Evolutionary conservation across 345 rosid genomes (phyloP).

Genomic region (Hypericum perforatum): DNA sequence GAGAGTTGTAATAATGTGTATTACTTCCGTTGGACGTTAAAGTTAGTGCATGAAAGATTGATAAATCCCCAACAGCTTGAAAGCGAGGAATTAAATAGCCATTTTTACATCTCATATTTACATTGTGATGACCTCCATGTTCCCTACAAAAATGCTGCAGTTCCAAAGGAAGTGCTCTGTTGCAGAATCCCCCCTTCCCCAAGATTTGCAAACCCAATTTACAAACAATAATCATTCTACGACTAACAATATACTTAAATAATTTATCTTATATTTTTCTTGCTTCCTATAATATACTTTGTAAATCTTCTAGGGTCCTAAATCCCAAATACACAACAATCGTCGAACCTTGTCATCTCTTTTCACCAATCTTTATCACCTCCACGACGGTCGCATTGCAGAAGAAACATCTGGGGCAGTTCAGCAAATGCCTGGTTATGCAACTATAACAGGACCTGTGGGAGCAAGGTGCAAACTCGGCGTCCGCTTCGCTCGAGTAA

Average conservation of each 20-base stretch:
- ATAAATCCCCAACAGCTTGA: neutral
- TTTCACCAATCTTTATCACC: constrained; percentile 31
- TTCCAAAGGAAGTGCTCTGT: neutral
- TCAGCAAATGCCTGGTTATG: constrained; percentile 88
- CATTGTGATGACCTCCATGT: constrained; percentile 34
- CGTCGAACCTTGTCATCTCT: neutral
- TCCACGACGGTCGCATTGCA: constrained; percentile 75
- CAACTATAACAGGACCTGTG: constrained; percentile 86
- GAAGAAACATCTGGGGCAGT: constrained; percentile 87
- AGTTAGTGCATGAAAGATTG: neutral
- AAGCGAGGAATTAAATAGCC: constrained; percentile 18
- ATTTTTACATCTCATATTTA: constrained; percentile 56
- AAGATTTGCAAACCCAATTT: constrained; percentile 1
- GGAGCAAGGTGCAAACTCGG: constrained; percentile 65
- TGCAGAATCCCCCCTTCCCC: constrained; percentile 1
- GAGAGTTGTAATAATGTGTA: no score
- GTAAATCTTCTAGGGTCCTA: no score
- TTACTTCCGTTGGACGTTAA: neutral
- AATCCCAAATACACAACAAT: no score
- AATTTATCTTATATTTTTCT: no score
- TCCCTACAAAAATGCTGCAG: constrained; percentile 39
- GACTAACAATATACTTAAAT: neutral
- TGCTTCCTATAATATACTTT: no score
- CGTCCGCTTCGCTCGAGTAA: constrained; percentile 53
- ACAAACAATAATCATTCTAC: neutral